Evolutionary conservation across 768 basidiomycete species (phyloP), one percentile per base, ranked within the genome.

Genomic region (Cystofilobasidium ferigula): DNA sequence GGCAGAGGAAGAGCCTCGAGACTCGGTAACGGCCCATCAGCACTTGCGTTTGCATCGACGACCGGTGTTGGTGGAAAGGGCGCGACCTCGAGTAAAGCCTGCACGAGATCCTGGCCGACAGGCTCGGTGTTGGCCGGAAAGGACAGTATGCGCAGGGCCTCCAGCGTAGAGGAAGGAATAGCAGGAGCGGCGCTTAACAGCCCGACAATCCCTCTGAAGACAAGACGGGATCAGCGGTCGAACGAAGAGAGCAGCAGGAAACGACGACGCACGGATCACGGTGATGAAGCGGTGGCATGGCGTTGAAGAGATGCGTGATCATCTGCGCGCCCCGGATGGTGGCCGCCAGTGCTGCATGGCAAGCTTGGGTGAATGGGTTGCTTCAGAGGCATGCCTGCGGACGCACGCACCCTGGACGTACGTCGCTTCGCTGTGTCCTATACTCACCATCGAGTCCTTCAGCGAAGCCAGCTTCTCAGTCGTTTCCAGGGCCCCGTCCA

Each of bases 251-350:
- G 32, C 35, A 57, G 26, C 18, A 51, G 10, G 54, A 36, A 18
- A 24, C 3, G n/a, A 42, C 20, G 45, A 59, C 67, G 30, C 2
- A 61, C 67, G 70, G 40, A 14, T 67, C 64, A 40, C 59, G 64
- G 18, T 67, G 64, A 20, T 59, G 38, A 8, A 71, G 54, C 71
- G 87, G 87, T 18, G 87, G 87, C 89, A 91, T 91, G 9, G 89
- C 88, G 70, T 94, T 94, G 83, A 90, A 92, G 30, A 93, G 79
- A 76, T 93, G 91, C 0, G 91, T 93, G 70, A 93, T 88, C 64
- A 90, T 82, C n/a, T 84, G 80, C 8, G 89, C 87, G 24, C 90
- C 90, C 64, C 80, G 79, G 22, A 80, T 76, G 6, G 92, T 81
- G 3, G 88, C 88, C 10, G 81, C 76, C 89, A 71, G 84, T 82